Evolutionary conservation across 495 filamentous ascomycete genomes (phyloP).

Genomic region (Penicillium riverlandense): DNA sequence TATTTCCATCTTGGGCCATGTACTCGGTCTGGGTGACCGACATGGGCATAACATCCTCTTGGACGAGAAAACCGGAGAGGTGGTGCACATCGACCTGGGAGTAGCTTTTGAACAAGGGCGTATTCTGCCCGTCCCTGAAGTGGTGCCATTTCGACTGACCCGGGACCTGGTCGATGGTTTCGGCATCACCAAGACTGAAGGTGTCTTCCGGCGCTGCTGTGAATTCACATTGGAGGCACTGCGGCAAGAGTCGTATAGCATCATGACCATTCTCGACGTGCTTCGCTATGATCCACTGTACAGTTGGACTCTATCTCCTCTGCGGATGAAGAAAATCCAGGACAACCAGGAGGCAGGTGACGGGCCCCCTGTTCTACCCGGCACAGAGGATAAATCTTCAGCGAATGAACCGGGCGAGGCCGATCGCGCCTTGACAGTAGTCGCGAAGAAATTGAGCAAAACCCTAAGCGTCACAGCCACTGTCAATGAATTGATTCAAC

Average conservation of each 20-base stretch:
- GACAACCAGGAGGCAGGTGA: conserved; percentile 49
- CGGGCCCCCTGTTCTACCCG: conserved; percentile 27
- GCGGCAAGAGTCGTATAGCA: conserved; percentile 84
- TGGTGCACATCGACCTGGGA: conserved; percentile 93
- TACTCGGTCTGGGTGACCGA: conserved; percentile 90
- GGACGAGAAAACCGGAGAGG: conserved; percentile 84
- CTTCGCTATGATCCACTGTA: conserved; percentile 94
- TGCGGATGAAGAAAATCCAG: conserved; percentile 73
- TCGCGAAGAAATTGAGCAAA: conserved; percentile 89
- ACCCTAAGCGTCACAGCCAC: conserved; percentile 89
- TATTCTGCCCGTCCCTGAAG: conserved; percentile 84
- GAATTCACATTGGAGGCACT: conserved; percentile 94
- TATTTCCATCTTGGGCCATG: conserved; percentile 89
- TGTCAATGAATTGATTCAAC: conserved; percentile 94
- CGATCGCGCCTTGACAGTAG: conserved; percentile 82
- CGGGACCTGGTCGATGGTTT: conserved; percentile 94
- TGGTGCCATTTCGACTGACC: conserved; percentile 93
- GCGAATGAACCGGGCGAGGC: conserved; percentile 83
- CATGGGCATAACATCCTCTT: conserved; percentile 96
- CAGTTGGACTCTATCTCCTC: conserved; percentile 88
- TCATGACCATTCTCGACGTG: conserved; percentile 96
- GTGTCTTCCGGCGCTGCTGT: conserved; percentile 91
- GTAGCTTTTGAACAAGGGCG: conserved; percentile 96
- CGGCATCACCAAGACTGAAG: conserved; percentile 92
- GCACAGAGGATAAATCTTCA: conserved; percentile 32